Base-by-base conservation (phyloP, 1,284 basidiomycete genomes). In the Papiliotrema nemorosa region DNA sequence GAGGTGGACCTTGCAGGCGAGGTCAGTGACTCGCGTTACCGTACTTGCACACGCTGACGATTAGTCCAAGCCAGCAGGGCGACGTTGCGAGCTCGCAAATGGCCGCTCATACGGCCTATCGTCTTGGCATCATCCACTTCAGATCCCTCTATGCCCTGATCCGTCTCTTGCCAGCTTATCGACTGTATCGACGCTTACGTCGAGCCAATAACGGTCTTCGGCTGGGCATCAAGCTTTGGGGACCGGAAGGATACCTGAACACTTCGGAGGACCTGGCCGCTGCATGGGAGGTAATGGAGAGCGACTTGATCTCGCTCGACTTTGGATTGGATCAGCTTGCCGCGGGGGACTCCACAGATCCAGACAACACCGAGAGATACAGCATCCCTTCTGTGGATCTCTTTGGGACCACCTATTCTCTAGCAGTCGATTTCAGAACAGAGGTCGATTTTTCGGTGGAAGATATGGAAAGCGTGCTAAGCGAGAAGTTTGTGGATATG, bases 191-290 rank as follows among this genome's bases (percentile, higher is more conserved):
- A 1, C 63, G 70, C 5, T 38, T 73, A 20, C 56, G 64, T n/a
- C 59, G 68, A 1, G 58, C 63, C 22, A 69, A 68, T 46, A 69
- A 58, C 31, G 71, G 70, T 16, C 61, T 75, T 2, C 58, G 64
- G 14, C 55, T 75, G 5, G 73, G 72, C 2, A 64, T 75, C 54
- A 75, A 74, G 55, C 61, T 75, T 3, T 75, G 72, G 72, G 66
- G 58, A 22, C 65, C 70, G 4, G 71, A 72, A 44, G 67, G 67
- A 1, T 68, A 55, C 40, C 43, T 59, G 2, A 68, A 62, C 39
- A 55, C 58, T 2, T 25, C 47, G 0, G 56, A 59, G 26, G 68
- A 60, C 18, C 47, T 72, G 3, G 52, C 47, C 25, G 66, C 68
- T 36, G 72, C 73, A 1, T 75, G 72, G 70, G 57, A 64, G 29